Evolutionary conservation across 768 basidiomycete genomes (phyloP).

Genomic region (Tricholoma bakamatsutake): DNA sequence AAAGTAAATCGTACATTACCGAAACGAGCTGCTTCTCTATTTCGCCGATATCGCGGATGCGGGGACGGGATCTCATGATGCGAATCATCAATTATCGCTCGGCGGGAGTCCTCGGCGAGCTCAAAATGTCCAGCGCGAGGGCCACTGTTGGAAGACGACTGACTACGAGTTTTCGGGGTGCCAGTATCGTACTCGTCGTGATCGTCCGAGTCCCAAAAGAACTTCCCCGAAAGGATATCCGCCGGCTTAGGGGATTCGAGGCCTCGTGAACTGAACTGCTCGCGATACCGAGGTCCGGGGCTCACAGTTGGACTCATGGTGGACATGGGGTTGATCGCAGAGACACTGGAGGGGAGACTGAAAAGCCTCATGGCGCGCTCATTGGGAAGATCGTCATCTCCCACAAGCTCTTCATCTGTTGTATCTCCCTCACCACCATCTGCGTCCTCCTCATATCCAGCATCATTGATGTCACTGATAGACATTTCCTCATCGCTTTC

Average conservation of each 20-base stretch:
- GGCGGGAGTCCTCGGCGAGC: conserved; percentile 26
- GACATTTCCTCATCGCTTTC: conserved; percentile 50
- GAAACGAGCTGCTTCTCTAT: conserved; percentile 22
- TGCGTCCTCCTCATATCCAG: conserved; percentile 41
- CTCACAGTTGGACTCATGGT: conserved; percentile 57
- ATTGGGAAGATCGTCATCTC: conserved; percentile 65
- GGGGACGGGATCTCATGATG: conserved; percentile 44
- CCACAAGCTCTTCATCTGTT: conserved; percentile 82
- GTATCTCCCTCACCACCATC: conserved; percentile 65
- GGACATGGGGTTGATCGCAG: conserved; percentile 70
- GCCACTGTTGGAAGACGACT: conserved; percentile 23
- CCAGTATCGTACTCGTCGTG: conserved; percentile 30
- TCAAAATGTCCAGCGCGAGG: conserved; percentile 38
- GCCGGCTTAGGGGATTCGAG: conserved; percentile 49
- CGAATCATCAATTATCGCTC: conserved; percentile 41
- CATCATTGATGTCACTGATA: conserved; percentile 34
- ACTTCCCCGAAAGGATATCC: conserved; percentile 61
- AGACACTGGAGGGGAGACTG: conserved; percentile 55
- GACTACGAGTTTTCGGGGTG: conserved; percentile 15
- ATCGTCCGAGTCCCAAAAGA: conserved; percentile 48
- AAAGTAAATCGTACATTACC: conserved; percentile 27
- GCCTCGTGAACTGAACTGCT: conserved; percentile 21
- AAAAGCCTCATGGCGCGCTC: conserved; percentile 72
- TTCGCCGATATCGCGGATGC: conserved; percentile 36
- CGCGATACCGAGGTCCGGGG: conserved; percentile 33